Evolutionary conservation across 768 basidiomycete species (phyloP).

Genomic region (Asterophora lycoperdoides): DNA sequence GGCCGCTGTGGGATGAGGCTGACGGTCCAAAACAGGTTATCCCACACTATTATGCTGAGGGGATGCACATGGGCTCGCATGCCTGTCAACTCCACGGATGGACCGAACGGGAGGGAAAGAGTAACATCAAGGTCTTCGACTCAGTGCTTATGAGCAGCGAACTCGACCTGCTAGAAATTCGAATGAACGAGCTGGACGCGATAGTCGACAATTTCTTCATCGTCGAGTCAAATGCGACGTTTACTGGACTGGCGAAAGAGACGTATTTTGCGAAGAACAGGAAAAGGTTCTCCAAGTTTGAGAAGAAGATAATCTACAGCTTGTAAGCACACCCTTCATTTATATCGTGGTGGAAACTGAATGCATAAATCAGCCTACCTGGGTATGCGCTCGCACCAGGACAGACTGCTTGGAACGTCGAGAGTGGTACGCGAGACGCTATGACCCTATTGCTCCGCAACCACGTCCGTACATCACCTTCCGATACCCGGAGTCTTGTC

Average conservation of each 20-base stretch:
- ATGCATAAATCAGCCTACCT: conserved; percentile 31
- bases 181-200: conserved; percentile 54
- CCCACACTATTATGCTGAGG: conserved; percentile 55
- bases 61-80: conserved; percentile 38
- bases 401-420: conserved; percentile 48
- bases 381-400: conserved; percentile 38
- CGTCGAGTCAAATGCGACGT: conserved; percentile 57
- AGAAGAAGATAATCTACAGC: conserved; percentile 49
- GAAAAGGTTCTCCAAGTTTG: conserved; percentile 43
- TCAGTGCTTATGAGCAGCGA: conserved; percentile 62
- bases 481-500: conserved; percentile 37
- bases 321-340: conserved; percentile 31
- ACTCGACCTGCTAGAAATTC: conserved; percentile 58
- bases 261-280: conserved; percentile 46
- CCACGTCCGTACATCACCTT: conserved; percentile 30
- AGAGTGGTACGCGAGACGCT: conserved; percentile 41
- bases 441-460: conserved; percentile 45
- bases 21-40: conserved; percentile 45
- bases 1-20: conserved; percentile 56
- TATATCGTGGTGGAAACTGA: background rate
- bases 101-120: conserved; percentile 31
- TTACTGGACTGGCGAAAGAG: conserved; percentile 56
- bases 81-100: conserved; percentile 55
- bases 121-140: conserved; percentile 45
- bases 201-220: conserved; percentile 59